These are phyloP conservation scores for Penicillium crustosum DNA, from an alignment of 2,329 filamentous ascomycete genomes.

Conservation along the genomic window DNA sequence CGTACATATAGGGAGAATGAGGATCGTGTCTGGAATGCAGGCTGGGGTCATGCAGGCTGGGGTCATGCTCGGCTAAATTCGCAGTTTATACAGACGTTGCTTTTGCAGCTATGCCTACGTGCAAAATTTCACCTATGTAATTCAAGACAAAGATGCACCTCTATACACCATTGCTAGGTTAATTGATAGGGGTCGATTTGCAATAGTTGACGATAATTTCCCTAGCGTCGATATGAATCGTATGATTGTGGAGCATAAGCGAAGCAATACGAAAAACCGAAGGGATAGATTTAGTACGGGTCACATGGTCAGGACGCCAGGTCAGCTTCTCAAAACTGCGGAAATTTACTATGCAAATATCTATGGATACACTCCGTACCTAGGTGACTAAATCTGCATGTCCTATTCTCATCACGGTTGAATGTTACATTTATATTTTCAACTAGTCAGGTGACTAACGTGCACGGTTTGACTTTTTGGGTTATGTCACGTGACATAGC, in stretches of 20 bases:
- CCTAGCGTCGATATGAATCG: too few species aligned
- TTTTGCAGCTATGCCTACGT: neutral
- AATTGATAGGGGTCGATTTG: constrained; percentile 19
- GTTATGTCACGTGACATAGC: too few species aligned
- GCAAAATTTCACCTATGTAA: too few species aligned
- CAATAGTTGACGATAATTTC: constrained; percentile 20
- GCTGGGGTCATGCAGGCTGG: constrained; percentile 14
- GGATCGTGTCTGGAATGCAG: constrained; percentile 7
- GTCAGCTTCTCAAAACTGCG: neutral
- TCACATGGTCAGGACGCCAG: neutral
- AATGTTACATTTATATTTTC: too few species aligned
- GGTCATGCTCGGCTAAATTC: constrained; percentile 15
- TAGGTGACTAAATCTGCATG: too few species aligned
- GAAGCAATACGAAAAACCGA: too few species aligned
- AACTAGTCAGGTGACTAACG: neutral
- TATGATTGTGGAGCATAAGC: too few species aligned
- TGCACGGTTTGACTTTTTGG: neutral
- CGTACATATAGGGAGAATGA: constrained; percentile 6
- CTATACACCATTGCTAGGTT: constrained; percentile 15
- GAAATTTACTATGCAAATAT: neutral
- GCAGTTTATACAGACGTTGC: too few species aligned
- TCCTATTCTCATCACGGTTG: too few species aligned
- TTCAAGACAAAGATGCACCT: neutral
- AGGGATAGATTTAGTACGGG: neutral
- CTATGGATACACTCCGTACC: too few species aligned